These are phyloP conservation scores for Lasiodiplodia sp. DNA, from an alignment of 2,329 filamentous ascomycete species.

Conservation along the genomic window DNA sequence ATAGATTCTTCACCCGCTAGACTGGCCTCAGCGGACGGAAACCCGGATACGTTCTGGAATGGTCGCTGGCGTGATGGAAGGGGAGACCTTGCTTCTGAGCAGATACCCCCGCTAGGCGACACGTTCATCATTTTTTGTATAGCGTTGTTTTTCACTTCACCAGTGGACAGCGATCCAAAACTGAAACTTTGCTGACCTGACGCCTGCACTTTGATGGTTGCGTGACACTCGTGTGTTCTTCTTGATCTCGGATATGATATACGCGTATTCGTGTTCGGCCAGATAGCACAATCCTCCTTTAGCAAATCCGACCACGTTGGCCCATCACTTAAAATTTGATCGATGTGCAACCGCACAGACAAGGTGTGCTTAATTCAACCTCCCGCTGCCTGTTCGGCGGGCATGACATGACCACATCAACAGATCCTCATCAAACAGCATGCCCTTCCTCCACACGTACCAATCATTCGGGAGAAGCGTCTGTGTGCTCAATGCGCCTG, in stretches of 20 bases:
- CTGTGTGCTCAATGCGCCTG: background rate
- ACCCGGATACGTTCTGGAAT: slow-evolving; percentile 9
- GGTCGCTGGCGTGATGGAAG: slow-evolving; percentile 6
- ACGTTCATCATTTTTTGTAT: slow-evolving; percentile 11
- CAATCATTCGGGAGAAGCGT: slow-evolving; percentile 1
- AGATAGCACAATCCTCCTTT: background rate
- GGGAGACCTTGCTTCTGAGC: slow-evolving; percentile 14
- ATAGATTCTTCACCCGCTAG: slow-evolving; percentile 14
- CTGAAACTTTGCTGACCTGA: background rate
- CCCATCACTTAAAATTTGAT: background rate
- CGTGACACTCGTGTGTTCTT: slow-evolving; percentile 3
- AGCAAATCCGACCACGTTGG: background rate
- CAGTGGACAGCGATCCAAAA: slow-evolving; percentile 7
- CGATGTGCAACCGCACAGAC: slow-evolving; percentile 20
- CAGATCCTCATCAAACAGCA: slow-evolving; percentile 23
- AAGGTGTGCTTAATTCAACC: slow-evolving; percentile 15
- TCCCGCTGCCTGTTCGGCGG: background rate
- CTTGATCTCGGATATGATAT: background rate
- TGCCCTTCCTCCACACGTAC: background rate
- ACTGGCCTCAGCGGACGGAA: slow-evolving; percentile 21
- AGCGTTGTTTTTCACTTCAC: slow-evolving; percentile 3
- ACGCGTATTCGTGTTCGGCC: slow-evolving; percentile 17
- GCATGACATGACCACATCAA: background rate
- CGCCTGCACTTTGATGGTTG: background rate
- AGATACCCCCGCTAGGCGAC: slow-evolving; percentile 22